Conservation (phyloP, 2,329 filamentous ascomycete species). For the Cladosporium sp. region DNA sequence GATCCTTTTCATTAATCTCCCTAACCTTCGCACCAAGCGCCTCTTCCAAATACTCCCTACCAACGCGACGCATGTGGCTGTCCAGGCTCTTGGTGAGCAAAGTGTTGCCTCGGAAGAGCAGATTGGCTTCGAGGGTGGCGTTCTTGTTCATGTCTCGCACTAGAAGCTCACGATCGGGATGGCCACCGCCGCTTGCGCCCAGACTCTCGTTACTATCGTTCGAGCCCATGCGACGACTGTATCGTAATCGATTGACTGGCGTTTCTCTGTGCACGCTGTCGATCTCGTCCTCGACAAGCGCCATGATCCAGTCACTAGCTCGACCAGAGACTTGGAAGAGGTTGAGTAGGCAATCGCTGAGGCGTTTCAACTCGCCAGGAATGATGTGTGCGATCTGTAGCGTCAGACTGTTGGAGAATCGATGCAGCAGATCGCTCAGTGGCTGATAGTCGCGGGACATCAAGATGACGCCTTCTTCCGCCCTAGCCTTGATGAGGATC, state of each 20-base stretch:
- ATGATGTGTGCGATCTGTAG: conserved; percentile 77
- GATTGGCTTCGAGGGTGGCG: conserved; percentile 80
- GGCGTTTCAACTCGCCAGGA: conserved; percentile 69
- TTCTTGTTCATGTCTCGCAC: conserved; percentile 76
- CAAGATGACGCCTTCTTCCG: conserved; percentile 86
- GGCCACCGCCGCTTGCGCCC: conserved; percentile 22
- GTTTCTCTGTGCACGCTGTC: conserved; percentile 84
- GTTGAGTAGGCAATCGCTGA: conserved; percentile 84
- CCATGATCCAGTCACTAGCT: conserved; percentile 84
- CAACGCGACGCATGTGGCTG: conserved; percentile 89
- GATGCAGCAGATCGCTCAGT: conserved; percentile 77
- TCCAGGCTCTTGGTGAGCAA: conserved; percentile 90
- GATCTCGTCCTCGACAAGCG: conserved; percentile 93
- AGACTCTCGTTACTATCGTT: conserved; percentile 60
- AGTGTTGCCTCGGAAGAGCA: conserved; percentile 93
- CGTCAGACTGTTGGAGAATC: conserved; percentile 78
- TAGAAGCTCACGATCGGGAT: conserved; percentile 63
- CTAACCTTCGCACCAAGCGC: conserved; percentile 78
- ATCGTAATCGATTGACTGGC: conserved; percentile 62
- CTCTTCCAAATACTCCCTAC: conserved; percentile 87
- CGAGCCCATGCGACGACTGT: conserved; percentile 63
- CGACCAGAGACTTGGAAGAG: conserved; percentile 91
- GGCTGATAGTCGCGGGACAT: conserved; percentile 80
- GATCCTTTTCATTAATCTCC: conserved; percentile 86
- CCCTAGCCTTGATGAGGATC: conserved; percentile 74